A percentile compares a stretch with the other conserved stretches of the same genome.
Conservation (phyloP, 163 green algal genomes). For the Coccomyxa subellipsoidea region DNA sequence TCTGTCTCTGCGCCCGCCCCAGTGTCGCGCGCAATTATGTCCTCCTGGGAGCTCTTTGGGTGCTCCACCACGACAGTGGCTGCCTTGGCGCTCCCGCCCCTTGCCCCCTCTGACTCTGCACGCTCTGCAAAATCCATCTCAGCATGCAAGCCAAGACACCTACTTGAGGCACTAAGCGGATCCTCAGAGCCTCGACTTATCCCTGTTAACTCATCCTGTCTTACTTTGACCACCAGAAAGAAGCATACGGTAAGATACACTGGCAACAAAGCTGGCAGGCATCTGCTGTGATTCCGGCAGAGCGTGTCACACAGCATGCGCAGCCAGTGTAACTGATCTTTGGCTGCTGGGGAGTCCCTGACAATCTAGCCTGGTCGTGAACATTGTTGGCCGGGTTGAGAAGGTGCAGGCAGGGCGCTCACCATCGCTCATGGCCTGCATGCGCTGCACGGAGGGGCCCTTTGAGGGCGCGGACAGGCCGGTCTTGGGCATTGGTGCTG, state of each 20-base stretch:
- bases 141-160: background rate
- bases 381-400: no score
- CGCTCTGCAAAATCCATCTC: background rate
- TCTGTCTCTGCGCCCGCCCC: background rate
- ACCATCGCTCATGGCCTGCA: background rate
- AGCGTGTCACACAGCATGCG: no score
- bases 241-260: no score
- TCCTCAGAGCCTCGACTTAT: no score
- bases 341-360: no score
- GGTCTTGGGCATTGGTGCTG: background rate
- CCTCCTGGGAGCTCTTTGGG: background rate
- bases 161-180: no score
- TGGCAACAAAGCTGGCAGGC: no score
- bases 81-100: background rate
- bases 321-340: no score
- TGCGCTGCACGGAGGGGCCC: background rate
- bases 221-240: no score
- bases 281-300: no score
- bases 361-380: no score
- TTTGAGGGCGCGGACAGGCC: background rate
- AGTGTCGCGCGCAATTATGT: background rate
- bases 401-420: background rate
- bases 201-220: no score
- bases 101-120: background rate
- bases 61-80: background rate